Percentiles rank a stretch among this genome's conserved stretches.
Conservation (phyloP, 2,329 filamentous ascomycete species). For the Didymella lethalis region DNA sequence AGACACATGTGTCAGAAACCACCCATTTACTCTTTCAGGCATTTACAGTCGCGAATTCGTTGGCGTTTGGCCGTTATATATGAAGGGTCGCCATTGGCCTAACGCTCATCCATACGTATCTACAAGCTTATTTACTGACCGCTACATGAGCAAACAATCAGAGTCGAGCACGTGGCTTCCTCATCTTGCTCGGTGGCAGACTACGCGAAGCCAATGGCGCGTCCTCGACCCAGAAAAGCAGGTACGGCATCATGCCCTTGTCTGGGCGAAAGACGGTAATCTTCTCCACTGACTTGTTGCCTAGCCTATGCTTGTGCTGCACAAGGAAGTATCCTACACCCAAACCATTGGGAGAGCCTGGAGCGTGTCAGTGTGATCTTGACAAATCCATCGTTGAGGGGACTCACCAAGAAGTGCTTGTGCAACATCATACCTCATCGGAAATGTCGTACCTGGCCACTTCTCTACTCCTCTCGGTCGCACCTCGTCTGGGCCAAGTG, state of each 20-base stretch:
- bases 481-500: constrained; percentile 9
- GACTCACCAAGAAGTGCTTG: constrained; percentile 19
- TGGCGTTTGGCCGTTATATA: not conserved
- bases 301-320: constrained; percentile 23
- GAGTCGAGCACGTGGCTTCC: not conserved
- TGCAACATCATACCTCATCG: constrained; percentile 14
- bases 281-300: constrained; percentile 21
- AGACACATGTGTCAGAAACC: not conserved
- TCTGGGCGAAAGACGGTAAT: constrained; percentile 23
- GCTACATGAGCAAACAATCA: not conserved
- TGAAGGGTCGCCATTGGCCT: not conserved
- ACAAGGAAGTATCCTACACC: constrained; percentile 24
- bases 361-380: not conserved
- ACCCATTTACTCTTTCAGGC: not conserved
- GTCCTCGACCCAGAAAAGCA: constrained; percentile 25
- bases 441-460: constrained; percentile 19
- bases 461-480: constrained; percentile 12
- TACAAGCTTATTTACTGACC: not conserved
- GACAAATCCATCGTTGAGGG: too few relatives aligned
- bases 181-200: not conserved
- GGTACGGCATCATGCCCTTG: constrained; percentile 15
- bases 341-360: constrained; percentile 22
- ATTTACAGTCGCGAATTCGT: not conserved
- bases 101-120: not conserved
- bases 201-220: not conserved